phyloP scores from a whole-genome alignment of 306 rosid species.

The Neltuma alba region DNA sequence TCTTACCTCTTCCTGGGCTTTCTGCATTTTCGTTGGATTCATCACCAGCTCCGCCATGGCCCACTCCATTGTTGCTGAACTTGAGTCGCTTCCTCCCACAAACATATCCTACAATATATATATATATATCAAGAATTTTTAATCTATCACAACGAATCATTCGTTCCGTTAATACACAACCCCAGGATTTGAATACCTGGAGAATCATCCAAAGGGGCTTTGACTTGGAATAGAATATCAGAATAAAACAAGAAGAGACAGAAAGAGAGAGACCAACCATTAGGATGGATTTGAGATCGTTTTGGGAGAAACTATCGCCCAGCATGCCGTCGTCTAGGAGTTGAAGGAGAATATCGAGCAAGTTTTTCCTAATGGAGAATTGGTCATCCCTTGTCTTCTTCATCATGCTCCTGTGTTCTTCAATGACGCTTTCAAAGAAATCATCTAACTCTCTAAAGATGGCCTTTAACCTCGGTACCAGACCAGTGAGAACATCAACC shows the following conservation, averaged over 20 bases:
- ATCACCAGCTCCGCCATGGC: slow-evolving; percentile 49
- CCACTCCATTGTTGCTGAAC: slow-evolving; percentile 50
- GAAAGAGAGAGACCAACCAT: slow-evolving; percentile 29
- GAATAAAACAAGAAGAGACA: no score
- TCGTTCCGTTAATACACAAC: no score
- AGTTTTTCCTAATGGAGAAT: slow-evolving; percentile 21
- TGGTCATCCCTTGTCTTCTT: background rate
- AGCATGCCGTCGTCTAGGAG: slow-evolving; percentile 27
- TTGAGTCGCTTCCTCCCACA: slow-evolving; percentile 48
- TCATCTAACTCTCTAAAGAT: slow-evolving; percentile 36
- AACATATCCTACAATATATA: slow-evolving; percentile 86
- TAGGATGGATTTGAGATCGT: slow-evolving; percentile 38
- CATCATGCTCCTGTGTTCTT: background rate
- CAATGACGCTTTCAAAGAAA: slow-evolving; percentile 30
- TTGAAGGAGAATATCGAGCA: slow-evolving; percentile 39
- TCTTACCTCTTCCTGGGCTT: slow-evolving; percentile 64
- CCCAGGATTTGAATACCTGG: no score
- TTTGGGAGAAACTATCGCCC: slow-evolving; percentile 22
- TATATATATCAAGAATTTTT: background rate
- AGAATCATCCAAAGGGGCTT: no score
- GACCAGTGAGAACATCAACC: slow-evolving; percentile 43
- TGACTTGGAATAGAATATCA: no score
- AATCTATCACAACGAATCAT: no score
- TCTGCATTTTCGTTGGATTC: slow-evolving; percentile 53
- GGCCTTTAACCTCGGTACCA: slow-evolving; percentile 7